Percentiles rank a stretch among this genome's conserved stretches.
phyloP scores from a whole-genome alignment of 768 basidiomycete genomes.

The Tulasnella sp. region DNA sequence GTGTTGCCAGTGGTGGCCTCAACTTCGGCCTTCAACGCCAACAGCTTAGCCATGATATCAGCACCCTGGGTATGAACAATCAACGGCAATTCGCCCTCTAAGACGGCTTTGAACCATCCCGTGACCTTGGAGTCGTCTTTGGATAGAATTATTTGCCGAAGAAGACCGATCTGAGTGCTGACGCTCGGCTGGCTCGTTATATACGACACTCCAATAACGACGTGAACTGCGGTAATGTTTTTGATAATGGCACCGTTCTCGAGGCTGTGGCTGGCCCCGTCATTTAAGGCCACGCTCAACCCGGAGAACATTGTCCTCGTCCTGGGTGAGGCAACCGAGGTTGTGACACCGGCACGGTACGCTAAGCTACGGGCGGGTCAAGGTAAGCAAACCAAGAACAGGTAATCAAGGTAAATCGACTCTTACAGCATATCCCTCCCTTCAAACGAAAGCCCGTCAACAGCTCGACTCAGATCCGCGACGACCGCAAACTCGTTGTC shows the following conservation, averaged over 20 bases:
- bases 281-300: conserved; percentile 57
- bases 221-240: conserved; percentile 61
- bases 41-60: conserved; percentile 63
- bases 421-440: conserved; percentile 65
- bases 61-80: conserved; percentile 61
- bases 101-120: conserved; percentile 46
- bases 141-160: conserved; percentile 58
- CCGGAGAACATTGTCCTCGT: conserved; percentile 58
- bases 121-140: conserved; percentile 33
- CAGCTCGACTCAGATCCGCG: conserved; percentile 48
- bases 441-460: conserved; percentile 68
- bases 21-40: conserved; percentile 60
- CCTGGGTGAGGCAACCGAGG: conserved; percentile 58
- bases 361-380: conserved; percentile 51
- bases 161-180: conserved; percentile 74
- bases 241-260: conserved; percentile 59
- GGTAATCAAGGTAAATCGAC: conserved; percentile 30
- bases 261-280: conserved; percentile 56
- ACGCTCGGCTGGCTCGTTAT: conserved; percentile 47
- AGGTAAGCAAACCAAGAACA: conserved; percentile 15
- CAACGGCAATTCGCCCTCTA: conserved; percentile 53
- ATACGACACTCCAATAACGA: conserved; percentile 42
- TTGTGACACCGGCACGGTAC: conserved; percentile 69
- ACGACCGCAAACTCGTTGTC: conserved; percentile 33
- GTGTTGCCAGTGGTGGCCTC: conserved; percentile 43